Percentiles rank a stretch among this genome's conserved stretches.
Evolutionary conservation across 2,329 filamentous ascomycete species (phyloP).

Genomic region (Xylogone sp.): DNA sequence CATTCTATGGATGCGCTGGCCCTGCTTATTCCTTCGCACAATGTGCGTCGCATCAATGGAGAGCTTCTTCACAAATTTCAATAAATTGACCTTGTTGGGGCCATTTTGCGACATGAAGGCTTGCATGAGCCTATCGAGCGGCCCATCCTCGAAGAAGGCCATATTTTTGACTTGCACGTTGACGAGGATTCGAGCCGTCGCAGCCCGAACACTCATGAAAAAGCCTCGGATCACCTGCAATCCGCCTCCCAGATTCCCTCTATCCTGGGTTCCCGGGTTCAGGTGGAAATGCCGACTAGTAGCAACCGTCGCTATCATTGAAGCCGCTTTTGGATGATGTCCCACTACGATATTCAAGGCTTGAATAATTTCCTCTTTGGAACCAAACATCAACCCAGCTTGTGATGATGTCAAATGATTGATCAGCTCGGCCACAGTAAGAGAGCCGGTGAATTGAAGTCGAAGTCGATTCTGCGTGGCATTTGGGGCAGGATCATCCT

Average conservation of each 20-base stretch:
- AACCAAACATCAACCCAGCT: conserved; percentile 9
- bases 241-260: conserved; percentile 41
- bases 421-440: conserved; percentile 13
- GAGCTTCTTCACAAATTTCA: conserved; percentile 32
- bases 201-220: conserved; percentile 57
- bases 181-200: conserved; percentile 52
- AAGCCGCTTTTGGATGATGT: conserved; percentile 38
- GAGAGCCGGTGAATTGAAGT: conserved; percentile 16
- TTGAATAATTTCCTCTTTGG: conserved; percentile 49
- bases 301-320: conserved; percentile 36
- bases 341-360: conserved; percentile 55
- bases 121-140: conserved; percentile 29
- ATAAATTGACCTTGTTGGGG: conserved; percentile 13
- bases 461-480: conserved; percentile 16
- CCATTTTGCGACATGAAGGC: conserved; percentile 28
- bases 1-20: conserved; percentile 29
- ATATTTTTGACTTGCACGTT: conserved; percentile 61
- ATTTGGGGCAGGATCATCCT: conserved; percentile 17
- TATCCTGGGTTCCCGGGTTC: conserved; percentile 18
- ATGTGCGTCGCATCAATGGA: conserved; percentile 37
- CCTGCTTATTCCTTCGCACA: conserved; percentile 27
- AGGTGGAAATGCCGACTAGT: conserved; percentile 50
- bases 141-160: conserved; percentile 50
- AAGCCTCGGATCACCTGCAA: conserved; percentile 57
- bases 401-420: conserved; percentile 14